These are phyloP conservation scores for Pachyrhizus erosus DNA, from an alignment of 306 rosid genomes.

Conservation along the genomic window DNA sequence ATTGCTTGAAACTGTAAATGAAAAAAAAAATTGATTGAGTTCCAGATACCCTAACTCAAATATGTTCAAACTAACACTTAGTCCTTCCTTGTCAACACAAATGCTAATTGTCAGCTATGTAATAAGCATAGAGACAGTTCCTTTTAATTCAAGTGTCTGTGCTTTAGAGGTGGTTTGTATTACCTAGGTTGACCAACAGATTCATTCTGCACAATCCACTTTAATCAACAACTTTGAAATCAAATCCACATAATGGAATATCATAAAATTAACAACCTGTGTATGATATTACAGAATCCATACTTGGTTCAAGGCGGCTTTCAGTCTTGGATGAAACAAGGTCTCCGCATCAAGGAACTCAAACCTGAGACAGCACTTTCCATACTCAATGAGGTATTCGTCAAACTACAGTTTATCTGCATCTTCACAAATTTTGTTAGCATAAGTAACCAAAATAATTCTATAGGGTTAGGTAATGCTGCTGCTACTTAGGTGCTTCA, in stretches of 20 bases:
- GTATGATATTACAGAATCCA: slow-evolving; percentile 65
- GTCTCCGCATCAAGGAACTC: slow-evolving; percentile 91
- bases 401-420: slow-evolving; percentile 21
- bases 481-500: slow-evolving; percentile 7
- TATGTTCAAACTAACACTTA: slow-evolving; percentile 11
- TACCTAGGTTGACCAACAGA: slow-evolving; percentile 34
- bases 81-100: slow-evolving; percentile 33
- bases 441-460: slow-evolving; percentile 13
- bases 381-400: slow-evolving; percentile 80
- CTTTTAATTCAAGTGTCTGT: slow-evolving; percentile 8
- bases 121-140: slow-evolving; percentile 12
- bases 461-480: not conserved
- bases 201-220: not conserved
- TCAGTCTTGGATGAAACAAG: slow-evolving; percentile 80
- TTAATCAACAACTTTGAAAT: slow-evolving; percentile 31
- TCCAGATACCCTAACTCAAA: slow-evolving; percentile 11
- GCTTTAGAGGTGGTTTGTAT: slow-evolving; percentile 14
- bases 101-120: not conserved
- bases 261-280: slow-evolving; percentile 20
- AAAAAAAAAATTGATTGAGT: slow-evolving; percentile 19
- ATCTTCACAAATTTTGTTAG: slow-evolving; percentile 20
- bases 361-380: slow-evolving; percentile 80
- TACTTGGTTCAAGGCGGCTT: slow-evolving; percentile 94
- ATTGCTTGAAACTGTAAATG: slow-evolving; percentile 19
- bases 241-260: slow-evolving; percentile 10